A percentile compares a stretch with the other conserved stretches of the same genome.
Conservation (phyloP, 805 yeast genomes). For the Candida berthetii region DNA sequence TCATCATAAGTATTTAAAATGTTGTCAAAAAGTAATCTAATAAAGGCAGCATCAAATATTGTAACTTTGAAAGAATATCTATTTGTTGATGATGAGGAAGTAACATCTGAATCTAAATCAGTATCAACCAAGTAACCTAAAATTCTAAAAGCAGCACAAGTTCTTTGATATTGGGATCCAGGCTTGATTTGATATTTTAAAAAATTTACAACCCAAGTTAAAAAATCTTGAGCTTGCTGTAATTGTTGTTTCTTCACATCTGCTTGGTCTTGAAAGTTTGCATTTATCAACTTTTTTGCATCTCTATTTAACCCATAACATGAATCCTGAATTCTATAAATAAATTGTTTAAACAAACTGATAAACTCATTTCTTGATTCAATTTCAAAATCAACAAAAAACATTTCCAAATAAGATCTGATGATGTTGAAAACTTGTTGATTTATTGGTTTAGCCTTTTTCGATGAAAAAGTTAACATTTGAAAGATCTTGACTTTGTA, state of each 20-base stretch:
- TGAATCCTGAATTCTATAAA: constrained; percentile 64
- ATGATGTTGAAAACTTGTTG: constrained; percentile 37
- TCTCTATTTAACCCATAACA: constrained; percentile 53
- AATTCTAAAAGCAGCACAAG: constrained; percentile 43
- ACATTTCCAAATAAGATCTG: constrained; percentile 35
- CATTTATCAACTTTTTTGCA: constrained; percentile 30
- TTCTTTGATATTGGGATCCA: constrained; percentile 50
- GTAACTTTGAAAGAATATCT: constrained; percentile 42
- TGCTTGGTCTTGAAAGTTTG: constrained; percentile 34
- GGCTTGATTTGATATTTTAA: constrained; percentile 39
- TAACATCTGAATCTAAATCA: constrained; percentile 48
- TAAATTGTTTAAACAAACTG: constrained; percentile 55
- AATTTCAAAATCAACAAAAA: constrained; percentile 60
- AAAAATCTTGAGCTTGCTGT: constrained; percentile 28
- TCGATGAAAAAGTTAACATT: constrained; percentile 53
- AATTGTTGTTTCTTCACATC: constrained; percentile 22
- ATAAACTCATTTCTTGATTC: constrained; percentile 63
- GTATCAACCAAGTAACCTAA: constrained; percentile 40
- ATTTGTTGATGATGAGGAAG: constrained; percentile 35
- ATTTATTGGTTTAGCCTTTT: constrained; percentile 53
- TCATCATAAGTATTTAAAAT: constrained; percentile 73
- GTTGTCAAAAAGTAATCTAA: constrained; percentile 51
- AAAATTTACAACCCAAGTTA: constrained; percentile 30
- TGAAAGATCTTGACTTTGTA: constrained; percentile 51
- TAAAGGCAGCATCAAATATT: constrained; percentile 31